Conservation (phyloP, 129 eudicot species). For the Flaveria linearis region DNA sequence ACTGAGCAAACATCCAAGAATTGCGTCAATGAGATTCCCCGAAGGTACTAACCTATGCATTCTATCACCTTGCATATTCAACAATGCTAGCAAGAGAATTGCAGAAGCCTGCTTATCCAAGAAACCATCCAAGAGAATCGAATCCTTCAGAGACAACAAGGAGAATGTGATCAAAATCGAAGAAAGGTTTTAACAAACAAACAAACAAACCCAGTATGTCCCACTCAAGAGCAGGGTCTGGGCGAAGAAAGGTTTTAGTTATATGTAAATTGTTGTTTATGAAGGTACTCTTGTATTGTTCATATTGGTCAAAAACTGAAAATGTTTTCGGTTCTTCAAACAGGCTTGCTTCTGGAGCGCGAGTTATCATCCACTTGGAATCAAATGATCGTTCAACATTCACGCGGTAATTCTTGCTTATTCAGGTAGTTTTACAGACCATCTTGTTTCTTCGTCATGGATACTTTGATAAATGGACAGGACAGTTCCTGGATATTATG, state of each 20-base stretch:
- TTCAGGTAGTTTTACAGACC: not conserved
- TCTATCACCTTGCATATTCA: conserved; percentile 51
- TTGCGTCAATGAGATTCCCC: conserved; percentile 73
- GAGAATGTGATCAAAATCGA: conserved; percentile 67
- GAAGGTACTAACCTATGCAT: conserved; percentile 50
- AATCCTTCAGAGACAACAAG: conserved; percentile 47
- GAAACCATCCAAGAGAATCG: conserved; percentile 42
- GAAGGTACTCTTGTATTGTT: conserved; percentile 15
- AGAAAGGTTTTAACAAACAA: conserved; percentile 62
- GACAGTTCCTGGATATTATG: too few relatives aligned
- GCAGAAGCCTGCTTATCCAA: conserved; percentile 48
- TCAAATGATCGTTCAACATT: conserved; percentile 9
- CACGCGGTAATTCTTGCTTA: not conserved
- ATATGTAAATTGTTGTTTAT: not conserved
- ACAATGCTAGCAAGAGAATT: conserved; percentile 59
- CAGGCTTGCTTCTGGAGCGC: conserved; percentile 93
- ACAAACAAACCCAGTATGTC: too few relatives aligned
- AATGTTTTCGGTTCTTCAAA: conserved; percentile 19
- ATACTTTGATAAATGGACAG: conserved; percentile 10
- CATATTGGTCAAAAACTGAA: conserved; percentile 35
- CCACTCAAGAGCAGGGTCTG: too few relatives aligned
- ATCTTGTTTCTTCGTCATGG: not conserved
- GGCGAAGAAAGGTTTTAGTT: conserved; percentile 44
- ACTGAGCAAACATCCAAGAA: conserved; percentile 56
- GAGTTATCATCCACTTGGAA: conserved; percentile 65